A percentile compares a stretch with the other conserved stretches of the same genome.
These are phyloP conservation scores for Saccharum officinarum DNA, from an alignment of 176 grass and related monocot genomes.

Conservation along the genomic window DNA sequence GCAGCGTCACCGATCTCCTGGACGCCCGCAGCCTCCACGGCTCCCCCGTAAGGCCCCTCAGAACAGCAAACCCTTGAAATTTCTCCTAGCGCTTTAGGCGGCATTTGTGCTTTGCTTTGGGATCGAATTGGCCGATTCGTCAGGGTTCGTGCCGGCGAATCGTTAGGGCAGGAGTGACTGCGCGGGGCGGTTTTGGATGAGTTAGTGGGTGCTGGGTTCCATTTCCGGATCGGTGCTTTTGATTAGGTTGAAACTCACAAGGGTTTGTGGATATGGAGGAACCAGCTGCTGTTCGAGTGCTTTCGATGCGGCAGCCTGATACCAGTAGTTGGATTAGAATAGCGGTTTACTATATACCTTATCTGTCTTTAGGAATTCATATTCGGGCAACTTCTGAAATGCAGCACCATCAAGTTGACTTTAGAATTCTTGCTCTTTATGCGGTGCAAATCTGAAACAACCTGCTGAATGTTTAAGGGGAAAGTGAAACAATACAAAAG, in stretches of 20 bases:
- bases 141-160: neutral
- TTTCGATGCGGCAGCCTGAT: neutral
- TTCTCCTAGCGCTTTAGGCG: neutral
- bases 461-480: neutral
- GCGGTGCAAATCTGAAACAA: neutral
- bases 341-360: neutral
- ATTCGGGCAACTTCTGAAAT: neutral
- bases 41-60: slow-evolving; percentile 32
- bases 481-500: neutral
- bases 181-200: neutral
- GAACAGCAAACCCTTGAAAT: neutral
- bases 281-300: neutral
- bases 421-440: neutral
- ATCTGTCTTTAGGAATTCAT: neutral
- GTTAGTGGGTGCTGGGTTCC: neutral
- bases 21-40: slow-evolving; percentile 54
- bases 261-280: slow-evolving; percentile 31
- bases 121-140: slow-evolving; percentile 14
- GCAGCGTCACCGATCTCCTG: slow-evolving; percentile 58
- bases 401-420: neutral
- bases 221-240: slow-evolving; percentile 2
- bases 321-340: neutral
- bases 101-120: neutral
- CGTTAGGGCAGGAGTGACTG: neutral
- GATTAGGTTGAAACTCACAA: neutral